Percentiles rank a stretch among this genome's conserved stretches.
phyloP scores from a whole-genome alignment of 768 basidiomycete genomes.

The Trametes villosa region DNA sequence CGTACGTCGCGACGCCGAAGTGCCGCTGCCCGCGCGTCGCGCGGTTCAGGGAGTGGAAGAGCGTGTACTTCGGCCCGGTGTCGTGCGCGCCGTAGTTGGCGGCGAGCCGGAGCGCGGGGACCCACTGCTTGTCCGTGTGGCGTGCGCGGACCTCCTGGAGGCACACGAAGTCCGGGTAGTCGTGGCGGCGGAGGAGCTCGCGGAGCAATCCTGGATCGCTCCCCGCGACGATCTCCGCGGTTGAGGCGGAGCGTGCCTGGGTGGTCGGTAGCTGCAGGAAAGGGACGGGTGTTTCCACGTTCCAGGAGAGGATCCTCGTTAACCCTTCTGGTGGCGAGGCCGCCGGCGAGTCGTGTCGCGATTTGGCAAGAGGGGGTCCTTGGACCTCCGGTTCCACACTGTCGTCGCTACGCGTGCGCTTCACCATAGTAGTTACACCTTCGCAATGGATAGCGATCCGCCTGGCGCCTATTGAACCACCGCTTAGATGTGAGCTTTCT shows the following conservation, averaged over 20 bases:
- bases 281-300: constrained; percentile 32
- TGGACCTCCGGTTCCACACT: not conserved
- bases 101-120: constrained; percentile 23
- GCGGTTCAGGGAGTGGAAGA: constrained; percentile 28
- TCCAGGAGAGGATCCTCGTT: constrained; percentile 29
- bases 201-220: constrained; percentile 25
- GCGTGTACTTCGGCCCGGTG: constrained; percentile 24
- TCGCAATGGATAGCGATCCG: not conserved
- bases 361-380: not conserved
- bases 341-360: not conserved
- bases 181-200: constrained; percentile 24
- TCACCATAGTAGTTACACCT: constrained; percentile 5
- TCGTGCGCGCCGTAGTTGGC: constrained; percentile 22
- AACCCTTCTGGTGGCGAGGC: not conserved
- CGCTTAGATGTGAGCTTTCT: too few species aligned
- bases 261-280: constrained; percentile 26
- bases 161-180: constrained; percentile 31
- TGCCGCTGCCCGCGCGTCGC: constrained; percentile 27
- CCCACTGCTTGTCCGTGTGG: constrained; percentile 29
- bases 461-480: too few species aligned
- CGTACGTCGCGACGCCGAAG: constrained; percentile 31
- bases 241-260: constrained; percentile 20
- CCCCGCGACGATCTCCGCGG: constrained; percentile 8
- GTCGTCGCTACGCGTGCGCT: constrained; percentile 16
- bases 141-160: constrained; percentile 32